Evolutionary conservation across 257 asterid genomes (phyloP).

Genomic region (Przewalskia tangutica): DNA sequence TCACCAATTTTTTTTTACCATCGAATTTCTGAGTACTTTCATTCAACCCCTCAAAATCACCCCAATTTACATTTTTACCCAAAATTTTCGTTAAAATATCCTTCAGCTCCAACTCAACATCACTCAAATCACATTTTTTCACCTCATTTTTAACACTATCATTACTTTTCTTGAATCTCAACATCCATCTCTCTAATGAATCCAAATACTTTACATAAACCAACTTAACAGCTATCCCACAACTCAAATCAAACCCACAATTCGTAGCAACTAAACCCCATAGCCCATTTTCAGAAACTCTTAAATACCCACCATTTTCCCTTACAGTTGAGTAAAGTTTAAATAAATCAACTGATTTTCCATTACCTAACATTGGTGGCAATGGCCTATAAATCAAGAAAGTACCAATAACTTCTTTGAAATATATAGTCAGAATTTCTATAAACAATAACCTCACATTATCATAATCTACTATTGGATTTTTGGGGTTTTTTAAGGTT

Average conservation of each 20-base stretch:
- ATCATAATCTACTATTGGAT: neutral
- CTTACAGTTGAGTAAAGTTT: conserved; percentile 36
- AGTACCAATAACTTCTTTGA: conserved; percentile 19
- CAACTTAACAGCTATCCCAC: conserved; percentile 39
- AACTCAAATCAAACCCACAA: conserved; percentile 35
- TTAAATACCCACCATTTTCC: conserved; percentile 34
- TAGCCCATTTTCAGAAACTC: conserved; percentile 8
- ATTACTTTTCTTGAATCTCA: conserved; percentile 1
- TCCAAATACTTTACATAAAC: conserved; percentile 42
- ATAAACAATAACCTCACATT: neutral
- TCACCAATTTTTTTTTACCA: neutral
- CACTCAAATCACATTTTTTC: neutral
- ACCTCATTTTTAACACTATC: neutral
- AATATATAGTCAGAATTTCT: conserved; percentile 18
- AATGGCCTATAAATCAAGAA: conserved; percentile 28
- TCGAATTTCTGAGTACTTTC: neutral
- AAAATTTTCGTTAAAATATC: neutral
- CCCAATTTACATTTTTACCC: neutral
- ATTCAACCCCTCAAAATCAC: neutral
- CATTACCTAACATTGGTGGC: conserved; percentile 50
- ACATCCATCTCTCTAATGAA: conserved; percentile 32
- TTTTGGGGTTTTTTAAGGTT: conserved; percentile 9
- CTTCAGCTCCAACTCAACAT: neutral
- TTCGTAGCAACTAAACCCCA: conserved; percentile 43
- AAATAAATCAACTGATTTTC: conserved; percentile 44